Evolutionary conservation across 2,329 filamentous ascomycete species (phyloP).

Genomic region (Alternaria viburni): DNA sequence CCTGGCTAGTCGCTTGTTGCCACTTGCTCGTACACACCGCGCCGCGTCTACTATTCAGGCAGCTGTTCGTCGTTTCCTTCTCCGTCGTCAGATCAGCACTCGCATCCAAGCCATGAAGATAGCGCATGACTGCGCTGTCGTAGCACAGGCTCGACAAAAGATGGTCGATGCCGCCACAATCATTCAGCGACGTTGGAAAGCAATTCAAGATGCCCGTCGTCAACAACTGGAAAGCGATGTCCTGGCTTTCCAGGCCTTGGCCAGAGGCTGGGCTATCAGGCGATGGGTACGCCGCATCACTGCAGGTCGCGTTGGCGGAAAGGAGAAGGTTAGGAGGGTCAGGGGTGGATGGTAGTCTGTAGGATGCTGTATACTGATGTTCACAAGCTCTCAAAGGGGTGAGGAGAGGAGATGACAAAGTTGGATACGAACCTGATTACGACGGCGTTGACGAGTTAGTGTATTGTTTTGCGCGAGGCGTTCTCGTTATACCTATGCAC

Average conservation of each 20-base stretch:
- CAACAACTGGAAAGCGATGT: conserved; percentile 47
- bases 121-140: conserved; percentile 55
- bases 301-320: conserved; percentile 36
- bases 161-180: conserved; percentile 51
- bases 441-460: not conserved
- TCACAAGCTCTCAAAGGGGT: not conserved
- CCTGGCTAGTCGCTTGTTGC: conserved; percentile 64
- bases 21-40: conserved; percentile 55
- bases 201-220: conserved; percentile 45
- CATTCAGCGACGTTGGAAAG: conserved; percentile 55
- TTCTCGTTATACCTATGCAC: not conserved
- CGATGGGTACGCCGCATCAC: conserved; percentile 36
- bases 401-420: not conserved
- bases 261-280: conserved; percentile 50
- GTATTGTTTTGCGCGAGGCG: not conserved
- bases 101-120: conserved; percentile 51
- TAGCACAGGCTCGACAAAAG: conserved; percentile 54
- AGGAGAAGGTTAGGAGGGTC: conserved; percentile 43
- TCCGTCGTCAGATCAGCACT: conserved; percentile 35
- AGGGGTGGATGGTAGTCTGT: conserved; percentile 46
- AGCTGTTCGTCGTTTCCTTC: conserved; percentile 53
- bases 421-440: not conserved
- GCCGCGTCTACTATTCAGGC: conserved; percentile 62
- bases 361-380: not conserved
- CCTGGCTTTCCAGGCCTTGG: conserved; percentile 51